Percentiles rank a stretch among this genome's conserved stretches.
These are phyloP conservation scores for Agaricus subrufescens DNA, from an alignment of 768 basidiomycete genomes.

Conservation along the genomic window DNA sequence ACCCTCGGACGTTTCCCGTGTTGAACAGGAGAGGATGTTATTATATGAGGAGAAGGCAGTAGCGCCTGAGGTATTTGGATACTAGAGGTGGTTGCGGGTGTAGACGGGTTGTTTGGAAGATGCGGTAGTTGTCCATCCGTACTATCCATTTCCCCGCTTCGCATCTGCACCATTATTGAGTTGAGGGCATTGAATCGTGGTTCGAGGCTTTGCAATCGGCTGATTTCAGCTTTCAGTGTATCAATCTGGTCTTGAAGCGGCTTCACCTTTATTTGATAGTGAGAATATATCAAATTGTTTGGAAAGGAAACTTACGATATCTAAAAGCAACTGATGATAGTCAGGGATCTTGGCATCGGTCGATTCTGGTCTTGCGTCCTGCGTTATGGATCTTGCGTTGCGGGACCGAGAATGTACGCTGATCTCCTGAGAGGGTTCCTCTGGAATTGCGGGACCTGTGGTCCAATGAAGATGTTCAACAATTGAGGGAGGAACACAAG, in stretches of 20 bases:
- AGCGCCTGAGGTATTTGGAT: constrained; percentile 1
- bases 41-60: constrained; percentile 10
- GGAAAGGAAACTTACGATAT: neutral
- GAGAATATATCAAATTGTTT: neutral
- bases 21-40: constrained; percentile 34
- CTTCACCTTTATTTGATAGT: constrained; percentile 12
- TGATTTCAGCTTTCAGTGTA: constrained; percentile 20
- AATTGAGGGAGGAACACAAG: neutral
- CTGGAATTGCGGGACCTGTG: constrained; percentile 18
- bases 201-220: constrained; percentile 14
- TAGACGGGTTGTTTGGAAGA: constrained; percentile 14
- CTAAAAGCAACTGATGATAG: neutral
- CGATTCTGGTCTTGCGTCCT: neutral
- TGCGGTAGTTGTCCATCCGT: constrained; percentile 1
- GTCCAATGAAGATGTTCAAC: constrained; percentile 7
- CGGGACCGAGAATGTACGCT: neutral
- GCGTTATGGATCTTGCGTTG: neutral
- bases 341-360: neutral
- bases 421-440: neutral
- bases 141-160: neutral
- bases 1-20: constrained; percentile 69
- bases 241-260: constrained; percentile 17
- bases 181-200: constrained; percentile 20
- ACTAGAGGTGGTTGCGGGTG: constrained; percentile 3
- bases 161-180: constrained; percentile 3